Conservation (phyloP, 169 alveolate species). For the Plasmodium knowlesi region DNA sequence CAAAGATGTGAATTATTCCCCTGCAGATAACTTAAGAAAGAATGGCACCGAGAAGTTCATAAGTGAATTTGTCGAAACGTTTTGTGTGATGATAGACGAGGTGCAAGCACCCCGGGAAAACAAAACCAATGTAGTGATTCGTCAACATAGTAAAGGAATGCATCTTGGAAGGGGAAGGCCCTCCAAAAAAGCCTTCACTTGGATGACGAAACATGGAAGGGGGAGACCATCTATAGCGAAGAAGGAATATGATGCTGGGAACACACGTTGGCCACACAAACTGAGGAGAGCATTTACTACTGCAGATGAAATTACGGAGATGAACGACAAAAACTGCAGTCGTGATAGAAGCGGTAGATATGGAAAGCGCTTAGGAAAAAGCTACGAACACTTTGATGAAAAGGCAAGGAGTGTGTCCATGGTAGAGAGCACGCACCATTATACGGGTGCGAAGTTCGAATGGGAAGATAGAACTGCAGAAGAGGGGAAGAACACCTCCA, state of each 20-base stretch:
- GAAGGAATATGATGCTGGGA: neutral
- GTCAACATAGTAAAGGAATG: neutral
- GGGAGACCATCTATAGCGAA: neutral
- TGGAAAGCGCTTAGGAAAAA: neutral
- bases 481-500: neutral
- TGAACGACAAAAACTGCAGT: neutral
- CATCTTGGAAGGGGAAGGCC: neutral
- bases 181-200: neutral
- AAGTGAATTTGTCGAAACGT: slow-evolving; percentile 34
- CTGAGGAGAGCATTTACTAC: neutral
- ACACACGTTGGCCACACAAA: neutral
- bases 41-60: slow-evolving; percentile 55
- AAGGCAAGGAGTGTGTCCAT: neutral
- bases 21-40: slow-evolving; percentile 27
- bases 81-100: neutral
- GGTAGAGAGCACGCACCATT: neutral
- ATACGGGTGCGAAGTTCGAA: neutral
- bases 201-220: neutral
- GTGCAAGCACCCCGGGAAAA: neutral
- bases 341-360: neutral
- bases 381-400: neutral
- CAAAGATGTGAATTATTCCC: slow-evolving; percentile 5
- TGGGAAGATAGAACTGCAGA: neutral
- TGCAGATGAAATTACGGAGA: neutral
- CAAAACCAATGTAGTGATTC: neutral